phyloP scores from a whole-genome alignment of 2,329 filamentous ascomycete genomes.

The Phialophora expanda region DNA sequence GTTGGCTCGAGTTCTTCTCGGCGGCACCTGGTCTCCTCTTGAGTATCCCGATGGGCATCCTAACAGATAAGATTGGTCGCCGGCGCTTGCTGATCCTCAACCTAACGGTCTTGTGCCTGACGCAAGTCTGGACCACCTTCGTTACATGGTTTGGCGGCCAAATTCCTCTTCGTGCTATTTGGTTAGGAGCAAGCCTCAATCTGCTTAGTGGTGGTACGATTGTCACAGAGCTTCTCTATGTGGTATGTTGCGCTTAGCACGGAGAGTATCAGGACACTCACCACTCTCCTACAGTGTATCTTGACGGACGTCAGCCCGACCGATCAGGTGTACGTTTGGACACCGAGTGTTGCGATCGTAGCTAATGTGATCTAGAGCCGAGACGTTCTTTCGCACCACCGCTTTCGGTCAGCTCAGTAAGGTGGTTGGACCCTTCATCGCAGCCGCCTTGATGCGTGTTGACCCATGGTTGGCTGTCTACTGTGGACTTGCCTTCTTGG shows the following conservation, averaged over 20 bases:
- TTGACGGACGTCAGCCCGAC: constrained; percentile 57
- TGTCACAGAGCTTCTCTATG: constrained; percentile 54
- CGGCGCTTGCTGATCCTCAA: constrained; percentile 51
- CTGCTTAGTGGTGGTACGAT: constrained; percentile 56
- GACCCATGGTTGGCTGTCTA: constrained; percentile 51
- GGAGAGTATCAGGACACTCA: background rate
- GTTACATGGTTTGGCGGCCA: constrained; percentile 48
- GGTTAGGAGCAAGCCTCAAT: constrained; percentile 54
- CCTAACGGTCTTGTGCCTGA: constrained; percentile 43
- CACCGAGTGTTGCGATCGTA: constrained; percentile 31
- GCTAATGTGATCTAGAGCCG: constrained; percentile 45
- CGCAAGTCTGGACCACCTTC: constrained; percentile 27
- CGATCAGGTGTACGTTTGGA: constrained; percentile 47
- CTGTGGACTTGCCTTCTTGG: constrained; percentile 45
- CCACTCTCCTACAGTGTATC: constrained; percentile 48
- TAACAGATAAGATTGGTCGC: constrained; percentile 56
- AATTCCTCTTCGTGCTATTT: constrained; percentile 55
- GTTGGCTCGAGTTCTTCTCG: constrained; percentile 57
- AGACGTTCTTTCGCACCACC: constrained; percentile 50
- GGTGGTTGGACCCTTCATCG: constrained; percentile 47
- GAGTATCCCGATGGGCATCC: constrained; percentile 56
- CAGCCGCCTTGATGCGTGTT: constrained; percentile 47
- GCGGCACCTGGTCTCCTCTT: constrained; percentile 51
- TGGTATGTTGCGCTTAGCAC: constrained; percentile 32
- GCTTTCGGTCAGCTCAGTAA: constrained; percentile 47